Evolutionary conservation across 2,329 filamentous ascomycete genomes (phyloP).

Genomic region (Colletotrichum limetticola): DNA sequence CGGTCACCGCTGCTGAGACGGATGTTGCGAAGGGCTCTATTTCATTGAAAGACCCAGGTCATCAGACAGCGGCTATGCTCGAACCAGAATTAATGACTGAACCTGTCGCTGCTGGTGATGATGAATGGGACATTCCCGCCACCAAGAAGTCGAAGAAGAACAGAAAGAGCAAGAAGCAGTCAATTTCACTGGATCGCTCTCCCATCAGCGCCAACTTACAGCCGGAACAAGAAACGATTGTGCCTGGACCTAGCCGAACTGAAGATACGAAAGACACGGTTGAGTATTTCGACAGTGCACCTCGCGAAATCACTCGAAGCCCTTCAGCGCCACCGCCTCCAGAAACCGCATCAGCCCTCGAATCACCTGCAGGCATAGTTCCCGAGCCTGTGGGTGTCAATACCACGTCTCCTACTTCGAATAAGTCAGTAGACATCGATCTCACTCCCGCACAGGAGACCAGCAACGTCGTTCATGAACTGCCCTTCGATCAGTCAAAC

Average conservation of each 20-base stretch:
- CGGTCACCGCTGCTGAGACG: not conserved
- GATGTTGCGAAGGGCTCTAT: not conserved
- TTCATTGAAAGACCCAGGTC: constrained; percentile 39
- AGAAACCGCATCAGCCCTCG: not conserved
- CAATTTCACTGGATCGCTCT: not conserved
- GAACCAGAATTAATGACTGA: not conserved
- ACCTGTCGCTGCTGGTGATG: constrained; percentile 8
- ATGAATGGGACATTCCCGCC: constrained; percentile 24
- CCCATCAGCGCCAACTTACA: not conserved
- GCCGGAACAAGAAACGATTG: not conserved
- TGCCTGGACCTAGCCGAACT: not conserved
- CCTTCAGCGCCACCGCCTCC: constrained; percentile 11
- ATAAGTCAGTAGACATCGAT: constrained; percentile 38
- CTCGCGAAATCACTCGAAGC: constrained; percentile 3
- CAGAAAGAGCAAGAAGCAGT: constrained; percentile 45
- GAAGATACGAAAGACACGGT: not conserved
- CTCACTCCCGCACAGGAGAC: constrained; percentile 47
- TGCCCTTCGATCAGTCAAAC: constrained; percentile 48
- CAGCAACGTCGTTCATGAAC: constrained; percentile 49
- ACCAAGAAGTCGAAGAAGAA: constrained; percentile 37
- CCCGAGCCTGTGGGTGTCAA: not conserved
- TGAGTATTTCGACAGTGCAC: constrained; percentile 16
- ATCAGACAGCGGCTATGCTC: not conserved
- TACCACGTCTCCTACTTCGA: constrained; percentile 32
- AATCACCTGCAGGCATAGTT: not conserved